phyloP scores from a whole-genome alignment of 441 rosid species.

The Kokia cookei region DNA sequence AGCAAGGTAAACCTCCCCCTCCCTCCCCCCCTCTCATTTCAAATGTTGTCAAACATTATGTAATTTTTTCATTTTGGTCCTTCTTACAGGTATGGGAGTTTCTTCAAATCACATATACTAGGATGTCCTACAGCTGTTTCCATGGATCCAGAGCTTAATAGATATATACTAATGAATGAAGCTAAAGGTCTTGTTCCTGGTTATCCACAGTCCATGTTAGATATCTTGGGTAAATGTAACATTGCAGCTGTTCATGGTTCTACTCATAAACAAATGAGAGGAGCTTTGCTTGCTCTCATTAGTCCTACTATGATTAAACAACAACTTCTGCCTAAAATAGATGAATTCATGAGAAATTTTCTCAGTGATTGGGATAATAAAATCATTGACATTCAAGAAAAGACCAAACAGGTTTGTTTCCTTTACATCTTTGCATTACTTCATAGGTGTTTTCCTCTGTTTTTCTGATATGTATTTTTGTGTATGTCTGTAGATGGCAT shows the following conservation, averaged over 20 bases:
- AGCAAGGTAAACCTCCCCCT: slow-evolving; percentile 34
- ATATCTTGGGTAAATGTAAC: slow-evolving; percentile 80
- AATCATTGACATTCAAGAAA: slow-evolving; percentile 65
- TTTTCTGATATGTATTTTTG: neutral
- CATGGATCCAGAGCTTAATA: slow-evolving; percentile 88
- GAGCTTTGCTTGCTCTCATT: slow-evolving; percentile 61
- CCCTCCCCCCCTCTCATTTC: too few relatives aligned
- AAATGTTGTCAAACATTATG: too few relatives aligned
- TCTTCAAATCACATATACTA: slow-evolving; percentile 84
- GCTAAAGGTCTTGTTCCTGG: slow-evolving; percentile 90
- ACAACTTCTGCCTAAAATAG: slow-evolving; percentile 71
- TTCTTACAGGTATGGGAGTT: slow-evolving; percentile 52
- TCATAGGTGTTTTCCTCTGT: neutral
- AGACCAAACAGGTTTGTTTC: slow-evolving; percentile 67
- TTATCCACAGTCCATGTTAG: slow-evolving; percentile 89
- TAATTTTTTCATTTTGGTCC: too few relatives aligned
- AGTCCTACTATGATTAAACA: slow-evolving; percentile 67
- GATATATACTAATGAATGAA: slow-evolving; percentile 75
- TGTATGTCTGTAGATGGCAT: slow-evolving; percentile 57
- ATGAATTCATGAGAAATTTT: slow-evolving; percentile 71
- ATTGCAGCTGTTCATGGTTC: slow-evolving; percentile 92
- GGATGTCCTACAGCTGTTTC: slow-evolving; percentile 88
- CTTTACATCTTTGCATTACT: neutral
- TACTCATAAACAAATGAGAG: slow-evolving; percentile 74
- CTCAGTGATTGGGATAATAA: slow-evolving; percentile 55